Base-by-base conservation (phyloP, 2,329 filamentous ascomycete species). In the Aspergillus sojae region DNA sequence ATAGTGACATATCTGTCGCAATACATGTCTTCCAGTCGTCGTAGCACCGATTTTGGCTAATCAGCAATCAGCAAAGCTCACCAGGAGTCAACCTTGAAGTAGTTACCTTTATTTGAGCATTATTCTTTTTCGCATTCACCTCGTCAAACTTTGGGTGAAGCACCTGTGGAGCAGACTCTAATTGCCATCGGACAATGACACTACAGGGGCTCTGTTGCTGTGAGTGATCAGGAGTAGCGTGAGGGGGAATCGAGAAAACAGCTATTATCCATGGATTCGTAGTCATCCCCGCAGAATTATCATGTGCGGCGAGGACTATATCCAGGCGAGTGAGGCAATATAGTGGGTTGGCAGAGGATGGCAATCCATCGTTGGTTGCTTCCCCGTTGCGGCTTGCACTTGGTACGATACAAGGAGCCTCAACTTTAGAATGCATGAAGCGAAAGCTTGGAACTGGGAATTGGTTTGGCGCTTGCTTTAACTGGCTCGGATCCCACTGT, bases 131-230 rank as follows among this genome's bases (percentile, higher is more conserved):
- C 50, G 85, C 83, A 9, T 88, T 87, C 30, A 95, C 83, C 69
- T 94, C 90, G 68, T 93, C 90, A 74, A 96, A 94, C 14, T 90
- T 90, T 2, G 89, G 80, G 73, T 95, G 91, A 9, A 96, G 80
- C 11, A 80, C 83, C 66, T 90, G 87, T n/a, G 85, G 79, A 55
- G 87, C 84, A 36, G 91, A 88, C 36, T 85, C 83, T 11, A 94
- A 75, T 69, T 95, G 90, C 94, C 94, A 98, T 65, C 91, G 86
- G 66, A 93, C 89, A 65, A 98, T 83, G 46, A 94, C 86, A 68
- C 89, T 96, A 69, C 91, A 88, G 0, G 87, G 81, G 36, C 89
- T 87, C 67, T 89, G 87, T 48, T 85, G 84, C 59, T 86, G 88
- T 34, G 89, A 83, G 34, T 84, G 83, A 59, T 79, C 79, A 58